A percentile compares a stretch with the other conserved stretches of the same genome.
Conservation (phyloP, 441 rosid genomes). For the Mallotus japonicus region DNA sequence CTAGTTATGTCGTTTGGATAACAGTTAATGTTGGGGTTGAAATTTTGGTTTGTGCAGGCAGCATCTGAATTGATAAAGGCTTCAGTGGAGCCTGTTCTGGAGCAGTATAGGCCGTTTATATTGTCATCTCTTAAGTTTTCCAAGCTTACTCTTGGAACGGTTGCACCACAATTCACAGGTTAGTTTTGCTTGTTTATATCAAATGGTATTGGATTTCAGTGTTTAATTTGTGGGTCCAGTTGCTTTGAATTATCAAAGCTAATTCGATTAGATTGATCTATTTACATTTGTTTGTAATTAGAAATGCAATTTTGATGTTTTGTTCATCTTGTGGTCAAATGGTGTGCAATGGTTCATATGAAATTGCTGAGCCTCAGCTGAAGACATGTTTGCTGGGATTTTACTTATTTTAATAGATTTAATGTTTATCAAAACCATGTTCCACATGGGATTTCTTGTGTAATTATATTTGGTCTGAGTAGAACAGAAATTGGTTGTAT, state of each 20-base stretch:
- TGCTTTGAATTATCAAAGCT: background rate
- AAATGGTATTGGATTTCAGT: background rate
- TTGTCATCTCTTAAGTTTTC: slow-evolving; percentile 82
- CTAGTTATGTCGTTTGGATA: slow-evolving; percentile 1
- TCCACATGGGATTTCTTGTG: background rate
- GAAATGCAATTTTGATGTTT: background rate
- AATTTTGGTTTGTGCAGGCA: slow-evolving; percentile 46
- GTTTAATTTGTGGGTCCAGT: background rate
- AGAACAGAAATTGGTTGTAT: too few species aligned
- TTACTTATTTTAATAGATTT: background rate
- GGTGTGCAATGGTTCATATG: background rate
- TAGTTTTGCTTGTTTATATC: slow-evolving; percentile 10
- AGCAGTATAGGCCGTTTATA: slow-evolving; percentile 75
- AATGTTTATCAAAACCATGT: background rate
- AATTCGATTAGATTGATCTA: background rate
- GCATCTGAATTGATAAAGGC: slow-evolving; percentile 82
- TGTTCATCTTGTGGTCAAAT: background rate
- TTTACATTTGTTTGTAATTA: background rate
- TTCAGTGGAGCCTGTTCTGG: slow-evolving; percentile 78
- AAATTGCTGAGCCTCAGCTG: slow-evolving; percentile 7
- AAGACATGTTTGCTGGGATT: background rate
- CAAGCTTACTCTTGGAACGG: slow-evolving; percentile 81
- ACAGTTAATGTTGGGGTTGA: background rate
- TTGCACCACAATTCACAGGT: slow-evolving; percentile 98
- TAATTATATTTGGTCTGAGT: background rate